These are phyloP conservation scores for Saccharomycopsis hybrid DNA, from an alignment of 1,139 yeast genomes.

Conservation along the genomic window DNA sequence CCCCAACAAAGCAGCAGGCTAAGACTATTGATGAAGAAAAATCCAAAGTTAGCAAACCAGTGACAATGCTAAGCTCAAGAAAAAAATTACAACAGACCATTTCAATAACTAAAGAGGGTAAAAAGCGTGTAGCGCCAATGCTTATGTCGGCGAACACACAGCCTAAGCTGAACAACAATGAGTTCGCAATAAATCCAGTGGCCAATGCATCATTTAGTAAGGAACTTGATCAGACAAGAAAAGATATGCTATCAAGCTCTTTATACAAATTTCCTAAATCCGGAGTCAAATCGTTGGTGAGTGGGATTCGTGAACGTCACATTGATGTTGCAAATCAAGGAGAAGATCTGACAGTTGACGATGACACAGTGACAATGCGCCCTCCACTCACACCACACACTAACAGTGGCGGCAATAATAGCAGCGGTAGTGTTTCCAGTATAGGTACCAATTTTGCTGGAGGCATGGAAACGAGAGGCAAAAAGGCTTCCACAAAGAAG, in stretches of 20 bases:
- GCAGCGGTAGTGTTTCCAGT: constrained; percentile 8
- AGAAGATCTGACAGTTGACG: background rate
- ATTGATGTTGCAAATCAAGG: no score
- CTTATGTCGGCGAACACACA: constrained; percentile 51
- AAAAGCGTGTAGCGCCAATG: constrained; percentile 80
- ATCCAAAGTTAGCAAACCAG: constrained; percentile 12
- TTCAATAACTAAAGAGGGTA: constrained; percentile 70
- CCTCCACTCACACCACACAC: background rate
- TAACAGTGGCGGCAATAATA: constrained; percentile 33
- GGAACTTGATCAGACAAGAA: constrained; percentile 14
- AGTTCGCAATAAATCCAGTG: background rate
- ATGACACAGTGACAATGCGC: constrained; percentile 22
- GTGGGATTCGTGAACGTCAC: constrained; percentile 28
- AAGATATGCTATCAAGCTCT: constrained; percentile 27
- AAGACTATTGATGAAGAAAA: background rate
- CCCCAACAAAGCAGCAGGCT: background rate
- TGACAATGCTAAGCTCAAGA: constrained; percentile 9
- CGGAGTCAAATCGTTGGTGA: constrained; percentile 33
- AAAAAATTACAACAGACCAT: constrained; percentile 38
- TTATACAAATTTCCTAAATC: constrained; percentile 31
- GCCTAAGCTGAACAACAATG: background rate
- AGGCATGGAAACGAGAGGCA: background rate
- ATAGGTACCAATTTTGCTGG: no score
- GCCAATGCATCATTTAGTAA: background rate
- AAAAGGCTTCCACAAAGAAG: constrained; percentile 9